phyloP scores from a whole-genome alignment of 2,329 filamentous ascomycete genomes.

The Trichophyton simii region DNA sequence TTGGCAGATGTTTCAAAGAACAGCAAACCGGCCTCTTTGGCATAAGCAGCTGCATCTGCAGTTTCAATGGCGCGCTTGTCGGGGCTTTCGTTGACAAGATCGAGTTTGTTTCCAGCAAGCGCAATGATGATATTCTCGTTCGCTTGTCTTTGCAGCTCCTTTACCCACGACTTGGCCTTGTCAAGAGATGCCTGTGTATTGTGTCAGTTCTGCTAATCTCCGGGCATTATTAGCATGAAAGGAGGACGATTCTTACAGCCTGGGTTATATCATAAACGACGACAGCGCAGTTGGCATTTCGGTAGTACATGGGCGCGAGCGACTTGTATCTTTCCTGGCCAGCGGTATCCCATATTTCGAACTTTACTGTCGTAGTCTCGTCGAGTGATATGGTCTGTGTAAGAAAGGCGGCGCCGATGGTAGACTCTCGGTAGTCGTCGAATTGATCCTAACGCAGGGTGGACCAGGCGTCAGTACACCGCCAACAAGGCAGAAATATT shows the following conservation, averaged over 20 bases:
- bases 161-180: slow-evolving; percentile 98
- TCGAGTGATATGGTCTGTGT: slow-evolving; percentile 98
- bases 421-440: slow-evolving; percentile 94
- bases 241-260: slow-evolving; percentile 53
- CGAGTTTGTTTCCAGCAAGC: slow-evolving; percentile 92
- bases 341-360: slow-evolving; percentile 98
- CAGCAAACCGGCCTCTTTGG: slow-evolving; percentile 78
- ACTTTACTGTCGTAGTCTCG: slow-evolving; percentile 97
- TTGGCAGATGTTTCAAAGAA: slow-evolving; percentile 99
- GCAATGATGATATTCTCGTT: slow-evolving; percentile 99
- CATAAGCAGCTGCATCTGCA: slow-evolving; percentile 88
- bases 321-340: slow-evolving; percentile 99
- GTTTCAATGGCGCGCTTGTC: slow-evolving; percentile 88
- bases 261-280: slow-evolving; percentile 99
- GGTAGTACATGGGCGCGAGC: slow-evolving; percentile 97
- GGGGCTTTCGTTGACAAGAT: slow-evolving; percentile 84
- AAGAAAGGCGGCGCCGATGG: slow-evolving; percentile 94
- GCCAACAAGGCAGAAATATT: background rate
- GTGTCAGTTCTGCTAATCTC: slow-evolving; percentile 1
- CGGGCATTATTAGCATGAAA: background rate
- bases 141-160: slow-evolving; percentile 94
- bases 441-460: slow-evolving; percentile 73
- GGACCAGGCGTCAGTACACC: background rate
- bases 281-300: slow-evolving; percentile 97
- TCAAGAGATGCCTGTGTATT: slow-evolving; percentile 70